A percentile compares a stretch with the other conserved stretches of the same genome.
These are phyloP conservation scores for Bolboschoenoplectus hybrid DNA, from an alignment of 202 grass and related monocot genomes.

Conservation along the genomic window DNA sequence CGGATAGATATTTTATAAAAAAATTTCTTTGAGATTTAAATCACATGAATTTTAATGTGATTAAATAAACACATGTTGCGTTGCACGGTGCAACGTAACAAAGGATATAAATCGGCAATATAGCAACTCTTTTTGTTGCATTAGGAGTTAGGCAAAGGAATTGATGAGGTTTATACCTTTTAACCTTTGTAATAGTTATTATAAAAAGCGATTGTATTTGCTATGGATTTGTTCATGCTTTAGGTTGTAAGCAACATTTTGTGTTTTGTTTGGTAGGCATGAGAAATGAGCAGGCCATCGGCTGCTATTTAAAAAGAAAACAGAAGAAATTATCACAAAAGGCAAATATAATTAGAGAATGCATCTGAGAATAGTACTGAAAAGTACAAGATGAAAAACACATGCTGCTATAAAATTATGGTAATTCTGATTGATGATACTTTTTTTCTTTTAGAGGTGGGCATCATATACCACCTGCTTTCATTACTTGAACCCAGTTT, in stretches of 20 bases:
- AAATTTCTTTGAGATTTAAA: no score
- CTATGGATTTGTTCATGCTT: not conserved
- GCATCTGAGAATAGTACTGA: not conserved
- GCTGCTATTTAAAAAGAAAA: not conserved
- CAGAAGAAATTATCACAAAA: not conserved
- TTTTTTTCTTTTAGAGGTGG: not conserved
- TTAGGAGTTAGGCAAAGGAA: not conserved
- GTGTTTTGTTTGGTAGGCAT: not conserved
- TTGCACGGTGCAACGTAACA: no score
- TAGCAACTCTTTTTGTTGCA: not conserved
- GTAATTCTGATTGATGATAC: not conserved
- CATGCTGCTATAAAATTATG: constrained; percentile 4
- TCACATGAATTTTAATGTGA: no score
- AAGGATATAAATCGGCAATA: no score
- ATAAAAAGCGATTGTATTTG: not conserved
- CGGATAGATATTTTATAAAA: no score
- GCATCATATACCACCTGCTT: not conserved
- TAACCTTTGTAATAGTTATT: not conserved
- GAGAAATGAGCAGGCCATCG: not conserved
- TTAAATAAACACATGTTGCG: no score
- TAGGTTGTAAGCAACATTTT: not conserved
- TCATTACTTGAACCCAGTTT: not conserved
- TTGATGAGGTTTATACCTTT: not conserved
- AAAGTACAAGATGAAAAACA: not conserved
- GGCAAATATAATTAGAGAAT: not conserved